These are phyloP conservation scores for Rhizophagus sp. DNA, from an alignment of 192 early-diverging fungal genomes.

Conservation along the genomic window DNA sequence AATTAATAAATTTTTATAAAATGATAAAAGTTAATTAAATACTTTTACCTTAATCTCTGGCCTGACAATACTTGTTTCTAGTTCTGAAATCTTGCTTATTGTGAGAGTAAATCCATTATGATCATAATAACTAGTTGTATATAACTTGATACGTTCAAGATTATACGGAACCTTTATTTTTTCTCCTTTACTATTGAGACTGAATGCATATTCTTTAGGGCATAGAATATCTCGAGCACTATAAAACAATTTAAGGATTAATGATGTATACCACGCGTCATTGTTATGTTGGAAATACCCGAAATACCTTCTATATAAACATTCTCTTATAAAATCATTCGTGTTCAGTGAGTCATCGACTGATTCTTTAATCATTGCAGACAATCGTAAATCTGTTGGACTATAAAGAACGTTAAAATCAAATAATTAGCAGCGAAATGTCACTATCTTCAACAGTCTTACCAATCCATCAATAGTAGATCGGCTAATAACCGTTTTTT, in stretches of 20 bases:
- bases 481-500: background rate
- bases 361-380: background rate
- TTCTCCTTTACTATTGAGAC: background rate
- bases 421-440: background rate
- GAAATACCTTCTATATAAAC: conserved; percentile 1
- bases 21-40: background rate
- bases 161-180: background rate
- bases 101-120: conserved; percentile 8
- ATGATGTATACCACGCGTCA: background rate
- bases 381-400: background rate
- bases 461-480: conserved; percentile 13
- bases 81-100: conserved; percentile 4
- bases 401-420: background rate
- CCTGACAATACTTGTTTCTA: background rate
- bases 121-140: background rate
- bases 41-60: conserved; percentile 11
- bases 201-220: conserved; percentile 2
- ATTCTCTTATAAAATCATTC: background rate
- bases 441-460: background rate
- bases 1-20: background rate
- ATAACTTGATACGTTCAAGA: conserved; percentile 9
- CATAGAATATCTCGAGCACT: background rate
- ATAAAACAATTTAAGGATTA: background rate
- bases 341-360: background rate
- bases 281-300: background rate